Percentiles rank a stretch among this genome's conserved stretches.
phyloP scores from a whole-genome alignment of 2,329 filamentous ascomycete genomes.

The Cladosporium halotolerans region DNA sequence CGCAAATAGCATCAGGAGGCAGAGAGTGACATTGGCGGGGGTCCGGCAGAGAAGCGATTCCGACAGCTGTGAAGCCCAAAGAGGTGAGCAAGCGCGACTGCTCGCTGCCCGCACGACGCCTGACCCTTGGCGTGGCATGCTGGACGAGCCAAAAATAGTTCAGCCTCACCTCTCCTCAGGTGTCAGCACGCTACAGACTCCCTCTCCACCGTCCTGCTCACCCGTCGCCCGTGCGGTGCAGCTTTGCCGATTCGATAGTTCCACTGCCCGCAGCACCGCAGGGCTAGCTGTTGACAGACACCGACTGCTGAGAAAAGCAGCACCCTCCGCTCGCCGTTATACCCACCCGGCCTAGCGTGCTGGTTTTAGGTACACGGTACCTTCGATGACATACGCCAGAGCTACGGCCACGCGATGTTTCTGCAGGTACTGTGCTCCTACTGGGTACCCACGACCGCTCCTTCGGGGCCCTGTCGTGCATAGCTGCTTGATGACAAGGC shows the following conservation, averaged over 20 bases:
- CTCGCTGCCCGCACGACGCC: background rate
- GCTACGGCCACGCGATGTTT: slow-evolving; percentile 7
- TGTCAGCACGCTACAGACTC: slow-evolving; percentile 4
- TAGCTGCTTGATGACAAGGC: slow-evolving; percentile 3
- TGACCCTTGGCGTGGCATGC: background rate
- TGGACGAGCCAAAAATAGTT: slow-evolving; percentile 4
- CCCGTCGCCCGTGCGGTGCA: background rate
- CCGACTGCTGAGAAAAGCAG: slow-evolving; percentile 9
- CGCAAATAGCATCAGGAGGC: slow-evolving; percentile 10
- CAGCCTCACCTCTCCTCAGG: slow-evolving; percentile 6
- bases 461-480: slow-evolving; percentile 6
- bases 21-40: background rate
- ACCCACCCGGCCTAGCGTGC: slow-evolving; percentile 3
- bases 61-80: slow-evolving; percentile 1
- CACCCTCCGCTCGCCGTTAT: background rate
- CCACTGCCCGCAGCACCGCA: background rate
- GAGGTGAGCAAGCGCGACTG: slow-evolving; percentile 5
- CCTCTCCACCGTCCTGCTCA: slow-evolving; percentile 6
- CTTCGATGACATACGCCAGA: background rate
- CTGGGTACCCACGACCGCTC: slow-evolving; percentile 7
- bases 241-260: slow-evolving; percentile 7
- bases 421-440: slow-evolving; percentile 4
- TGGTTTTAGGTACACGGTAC: slow-evolving; percentile 6
- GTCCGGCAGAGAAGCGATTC: slow-evolving; percentile 5
- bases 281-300: background rate